phyloP scores from a whole-genome alignment of 163 green algal genomes.

The Scenedesmus sp. region DNA sequence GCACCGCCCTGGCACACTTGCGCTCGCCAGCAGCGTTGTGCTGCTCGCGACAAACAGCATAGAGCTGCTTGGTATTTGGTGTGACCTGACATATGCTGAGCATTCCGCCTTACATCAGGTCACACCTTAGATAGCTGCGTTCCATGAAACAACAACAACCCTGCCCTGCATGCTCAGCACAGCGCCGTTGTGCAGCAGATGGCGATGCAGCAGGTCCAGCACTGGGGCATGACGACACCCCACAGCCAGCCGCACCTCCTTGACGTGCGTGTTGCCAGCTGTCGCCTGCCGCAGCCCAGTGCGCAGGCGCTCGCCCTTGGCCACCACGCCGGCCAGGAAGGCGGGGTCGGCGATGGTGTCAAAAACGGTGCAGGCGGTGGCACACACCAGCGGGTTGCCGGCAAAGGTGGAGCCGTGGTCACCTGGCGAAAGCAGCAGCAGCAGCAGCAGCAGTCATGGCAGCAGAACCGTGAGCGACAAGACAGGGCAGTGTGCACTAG shows the following conservation, averaged over 20 bases:
- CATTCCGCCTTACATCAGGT: too few species aligned
- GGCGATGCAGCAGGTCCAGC: neutral
- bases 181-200: neutral
- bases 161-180: neutral
- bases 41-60: too few species aligned
- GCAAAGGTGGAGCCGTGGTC: constrained; percentile 99
- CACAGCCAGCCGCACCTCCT: constrained; percentile 60
- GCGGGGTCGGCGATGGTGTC: constrained; percentile 88
- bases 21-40: neutral
- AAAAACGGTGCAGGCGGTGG: constrained; percentile 89
- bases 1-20: neutral
- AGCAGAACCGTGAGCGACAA: too few species aligned
- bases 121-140: too few species aligned
- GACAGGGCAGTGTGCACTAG: neutral
- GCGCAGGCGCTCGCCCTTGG: constrained; percentile 88
- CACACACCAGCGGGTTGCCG: constrained; percentile 95
- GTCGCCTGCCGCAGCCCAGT: constrained; percentile 49
- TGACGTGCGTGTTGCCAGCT: constrained; percentile 64
- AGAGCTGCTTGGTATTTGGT: too few species aligned
- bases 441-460: neutral
- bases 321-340: constrained; percentile 88
- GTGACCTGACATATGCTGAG: too few species aligned
- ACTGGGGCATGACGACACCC: neutral
- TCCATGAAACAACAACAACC: neutral
- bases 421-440: constrained; percentile 54